These are phyloP conservation scores for Millerozyma miso DNA, from an alignment of 805 yeast genomes.

Conservation along the genomic window DNA sequence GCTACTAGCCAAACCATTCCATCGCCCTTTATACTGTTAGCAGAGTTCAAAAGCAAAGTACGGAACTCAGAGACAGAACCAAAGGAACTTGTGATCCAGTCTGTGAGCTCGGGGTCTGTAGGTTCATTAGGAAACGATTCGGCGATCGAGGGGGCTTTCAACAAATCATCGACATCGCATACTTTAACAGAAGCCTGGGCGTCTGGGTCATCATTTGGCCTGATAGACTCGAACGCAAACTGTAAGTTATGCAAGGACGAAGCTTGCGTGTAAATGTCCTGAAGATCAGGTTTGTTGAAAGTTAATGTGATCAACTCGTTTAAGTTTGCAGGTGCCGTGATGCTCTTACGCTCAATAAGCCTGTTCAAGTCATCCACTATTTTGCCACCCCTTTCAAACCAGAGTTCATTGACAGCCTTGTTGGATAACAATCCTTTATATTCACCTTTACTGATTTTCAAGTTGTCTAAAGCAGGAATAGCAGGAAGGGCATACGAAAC, in stretches of 20 bases:
- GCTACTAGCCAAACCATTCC: constrained; percentile 91
- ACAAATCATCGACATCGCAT: constrained; percentile 28
- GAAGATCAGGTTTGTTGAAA: constrained; percentile 43
- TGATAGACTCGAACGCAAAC: constrained; percentile 45
- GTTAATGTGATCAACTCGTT: constrained; percentile 36
- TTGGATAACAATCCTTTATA: constrained; percentile 34
- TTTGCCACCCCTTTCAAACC: constrained; percentile 36
- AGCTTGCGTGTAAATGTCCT: constrained; percentile 41
- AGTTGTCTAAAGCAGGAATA: constrained; percentile 25
- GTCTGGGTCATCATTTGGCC: constrained; percentile 19
- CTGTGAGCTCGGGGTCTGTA: constrained; percentile 29
- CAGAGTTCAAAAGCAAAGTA: constrained; percentile 63
- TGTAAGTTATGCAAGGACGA: constrained; percentile 46
- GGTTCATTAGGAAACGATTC: constrained; percentile 33
- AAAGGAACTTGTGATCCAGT: constrained; percentile 57
- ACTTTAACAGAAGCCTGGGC: constrained; percentile 10
- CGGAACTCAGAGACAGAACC: constrained; percentile 77
- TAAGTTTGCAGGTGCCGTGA: constrained; percentile 23
- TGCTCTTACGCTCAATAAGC: constrained; percentile 24
- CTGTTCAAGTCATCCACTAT: constrained; percentile 33
- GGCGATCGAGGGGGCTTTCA: constrained; percentile 42
- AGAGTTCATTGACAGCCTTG: constrained; percentile 29
- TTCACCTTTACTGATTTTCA: constrained; percentile 21
- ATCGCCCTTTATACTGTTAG: constrained; percentile 74
- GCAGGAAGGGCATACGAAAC: constrained; percentile 33